Conservation (phyloP, 129 eudicot species). For the Scalesia atractyloides region DNA sequence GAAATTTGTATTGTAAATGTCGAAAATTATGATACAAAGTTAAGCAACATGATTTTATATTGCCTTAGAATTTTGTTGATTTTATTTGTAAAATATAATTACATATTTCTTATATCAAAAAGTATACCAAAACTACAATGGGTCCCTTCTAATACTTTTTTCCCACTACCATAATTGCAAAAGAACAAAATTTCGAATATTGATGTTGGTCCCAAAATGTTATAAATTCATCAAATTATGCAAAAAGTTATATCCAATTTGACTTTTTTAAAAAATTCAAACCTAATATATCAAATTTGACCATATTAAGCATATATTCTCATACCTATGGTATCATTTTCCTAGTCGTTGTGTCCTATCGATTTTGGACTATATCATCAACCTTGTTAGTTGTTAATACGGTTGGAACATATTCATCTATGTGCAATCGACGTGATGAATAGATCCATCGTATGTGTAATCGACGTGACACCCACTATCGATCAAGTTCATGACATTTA, state of each 20-base stretch:
- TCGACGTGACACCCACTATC: too few relatives aligned
- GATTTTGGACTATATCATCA: background rate
- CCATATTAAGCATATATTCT: background rate
- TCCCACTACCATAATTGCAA: background rate
- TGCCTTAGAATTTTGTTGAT: too few relatives aligned
- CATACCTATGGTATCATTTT: background rate
- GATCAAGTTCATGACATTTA: too few relatives aligned
- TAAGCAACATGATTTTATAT: too few relatives aligned
- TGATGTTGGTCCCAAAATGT: background rate
- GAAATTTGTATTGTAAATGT: too few relatives aligned
- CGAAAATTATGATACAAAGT: background rate
- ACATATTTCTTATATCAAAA: too few relatives aligned
- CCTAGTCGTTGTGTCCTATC: background rate
- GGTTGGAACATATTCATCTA: background rate
- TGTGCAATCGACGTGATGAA: background rate
- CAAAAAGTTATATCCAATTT: background rate
- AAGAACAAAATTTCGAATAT: background rate
- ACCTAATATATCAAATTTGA: background rate
- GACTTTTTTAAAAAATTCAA: background rate
- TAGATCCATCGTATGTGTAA: too few relatives aligned
- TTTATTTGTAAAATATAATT: too few relatives aligned
- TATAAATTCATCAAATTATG: background rate
- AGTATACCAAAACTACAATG: background rate
- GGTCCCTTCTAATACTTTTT: constrained; percentile 1
- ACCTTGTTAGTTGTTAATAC: background rate